These are phyloP conservation scores for Fusarium hainanense DNA, from an alignment of 2,329 filamentous ascomycete species.

Conservation along the genomic window DNA sequence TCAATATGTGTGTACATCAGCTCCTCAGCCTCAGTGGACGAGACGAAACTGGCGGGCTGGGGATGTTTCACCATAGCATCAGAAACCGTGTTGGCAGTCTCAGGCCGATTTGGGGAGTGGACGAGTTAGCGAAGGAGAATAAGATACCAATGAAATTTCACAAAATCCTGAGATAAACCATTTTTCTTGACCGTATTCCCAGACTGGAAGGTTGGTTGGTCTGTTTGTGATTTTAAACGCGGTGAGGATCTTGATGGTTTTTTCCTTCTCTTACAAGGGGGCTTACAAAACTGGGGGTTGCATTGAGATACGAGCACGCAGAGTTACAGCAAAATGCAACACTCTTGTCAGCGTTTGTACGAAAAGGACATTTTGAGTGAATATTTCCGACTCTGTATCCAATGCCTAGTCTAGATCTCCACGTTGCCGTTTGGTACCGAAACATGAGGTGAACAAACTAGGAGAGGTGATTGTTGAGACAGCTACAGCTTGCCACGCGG, in stretches of 20 bases:
- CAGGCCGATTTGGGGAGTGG: conserved; percentile 16
- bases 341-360: background rate
- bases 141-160: conserved; percentile 28
- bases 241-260: background rate
- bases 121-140: conserved; percentile 4
- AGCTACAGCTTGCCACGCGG: conserved; percentile 22
- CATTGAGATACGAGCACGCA: conserved; percentile 16
- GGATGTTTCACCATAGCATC: conserved; percentile 37
- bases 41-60: conserved; percentile 7
- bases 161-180: background rate
- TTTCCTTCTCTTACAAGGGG: conserved; percentile 3
- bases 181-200: background rate
- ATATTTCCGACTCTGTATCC: conserved; percentile 6
- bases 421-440: background rate
- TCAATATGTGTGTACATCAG: conserved; percentile 1
- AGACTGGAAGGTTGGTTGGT: background rate
- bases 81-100: conserved; percentile 26
- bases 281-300: conserved; percentile 10
- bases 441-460: conserved; percentile 1
- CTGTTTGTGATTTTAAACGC: background rate
- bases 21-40: conserved; percentile 29
- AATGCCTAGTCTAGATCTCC: background rate
- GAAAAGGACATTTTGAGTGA: background rate
- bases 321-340: background rate
- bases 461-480: conserved; percentile 20